Conservation (phyloP, 2,329 filamentous ascomycete species). For the Monosporascus ibericus region DNA sequence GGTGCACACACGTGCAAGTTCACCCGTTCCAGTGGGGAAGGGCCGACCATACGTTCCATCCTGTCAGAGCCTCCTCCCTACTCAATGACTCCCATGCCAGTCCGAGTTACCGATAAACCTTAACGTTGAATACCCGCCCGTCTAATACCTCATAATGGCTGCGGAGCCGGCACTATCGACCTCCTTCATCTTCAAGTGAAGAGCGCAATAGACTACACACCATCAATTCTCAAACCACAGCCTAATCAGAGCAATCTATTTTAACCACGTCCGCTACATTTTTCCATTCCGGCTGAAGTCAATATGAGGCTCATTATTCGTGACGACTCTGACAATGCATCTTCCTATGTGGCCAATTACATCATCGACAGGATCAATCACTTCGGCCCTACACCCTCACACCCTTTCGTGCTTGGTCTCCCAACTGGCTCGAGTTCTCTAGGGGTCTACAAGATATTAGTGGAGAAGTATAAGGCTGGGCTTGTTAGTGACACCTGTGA, state of each 20-base stretch:
- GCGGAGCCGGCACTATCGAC: slow-evolving; percentile 12
- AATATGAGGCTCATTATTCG: slow-evolving; percentile 79
- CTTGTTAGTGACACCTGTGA: slow-evolving; percentile 31
- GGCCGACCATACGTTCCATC: slow-evolving; percentile 28
- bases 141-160: slow-evolving; percentile 19
- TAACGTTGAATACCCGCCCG: slow-evolving; percentile 12
- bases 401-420: slow-evolving; percentile 76
- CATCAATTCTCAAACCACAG: neutral
- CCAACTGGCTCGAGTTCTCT: slow-evolving; percentile 80
- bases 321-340: slow-evolving; percentile 62
- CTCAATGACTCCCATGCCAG: neutral
- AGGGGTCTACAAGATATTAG: slow-evolving; percentile 70
- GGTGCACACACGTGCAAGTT: slow-evolving; percentile 12
- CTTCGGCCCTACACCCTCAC: slow-evolving; percentile 64
- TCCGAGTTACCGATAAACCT: slow-evolving; percentile 1
- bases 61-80: slow-evolving; percentile 5
- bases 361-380: slow-evolving; percentile 75
- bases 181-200: slow-evolving; percentile 3
- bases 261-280: slow-evolving; percentile 8
- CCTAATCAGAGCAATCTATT: slow-evolving; percentile 1
- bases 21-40: slow-evolving; percentile 12
- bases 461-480: slow-evolving; percentile 63
- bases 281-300: slow-evolving; percentile 17
- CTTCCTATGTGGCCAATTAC: slow-evolving; percentile 74
- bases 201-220: neutral